Conservation (phyloP, 495 filamentous ascomycete species). For the Aspergillus steynii region DNA sequence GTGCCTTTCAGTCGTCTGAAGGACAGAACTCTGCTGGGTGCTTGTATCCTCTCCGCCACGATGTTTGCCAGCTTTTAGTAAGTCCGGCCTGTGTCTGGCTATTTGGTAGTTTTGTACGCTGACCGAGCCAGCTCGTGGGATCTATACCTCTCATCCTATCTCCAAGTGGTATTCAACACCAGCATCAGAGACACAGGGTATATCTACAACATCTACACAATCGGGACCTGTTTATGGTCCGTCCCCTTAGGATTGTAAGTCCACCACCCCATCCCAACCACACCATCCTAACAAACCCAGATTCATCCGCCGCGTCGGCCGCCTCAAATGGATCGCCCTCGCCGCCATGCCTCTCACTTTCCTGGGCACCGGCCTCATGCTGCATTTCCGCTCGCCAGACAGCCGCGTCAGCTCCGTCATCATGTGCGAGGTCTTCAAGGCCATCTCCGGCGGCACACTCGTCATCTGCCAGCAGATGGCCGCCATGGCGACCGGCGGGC, state of each 20-base stretch:
- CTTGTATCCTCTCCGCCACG: constrained; percentile 6
- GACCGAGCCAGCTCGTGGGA: constrained; percentile 53
- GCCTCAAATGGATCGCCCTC: constrained; percentile 52
- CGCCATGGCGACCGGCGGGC: constrained; percentile 61
- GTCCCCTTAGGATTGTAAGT: constrained; percentile 43
- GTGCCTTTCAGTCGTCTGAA: constrained; percentile 8
- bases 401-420: constrained; percentile 59
- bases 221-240: constrained; percentile 39
- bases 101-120: constrained; percentile 40
- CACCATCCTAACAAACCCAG: constrained; percentile 6
- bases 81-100: constrained; percentile 39
- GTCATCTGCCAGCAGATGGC: constrained; percentile 63
- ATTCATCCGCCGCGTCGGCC: constrained; percentile 50
- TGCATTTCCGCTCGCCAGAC: constrained; percentile 59
- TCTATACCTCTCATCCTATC: constrained; percentile 60
- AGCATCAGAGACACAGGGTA: constrained; percentile 51
- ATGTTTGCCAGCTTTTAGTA: constrained; percentile 38
- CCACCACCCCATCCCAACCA: background rate
- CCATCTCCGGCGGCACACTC: constrained; percentile 56
- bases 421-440: constrained; percentile 71
- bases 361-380: constrained; percentile 57
- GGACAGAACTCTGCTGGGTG: constrained; percentile 7
- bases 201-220: constrained; percentile 47
- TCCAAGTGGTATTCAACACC: constrained; percentile 64
- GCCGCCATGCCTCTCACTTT: constrained; percentile 59